Conservation (phyloP, 2,329 filamentous ascomycete genomes). For the Fusarium drepaniforme region DNA sequence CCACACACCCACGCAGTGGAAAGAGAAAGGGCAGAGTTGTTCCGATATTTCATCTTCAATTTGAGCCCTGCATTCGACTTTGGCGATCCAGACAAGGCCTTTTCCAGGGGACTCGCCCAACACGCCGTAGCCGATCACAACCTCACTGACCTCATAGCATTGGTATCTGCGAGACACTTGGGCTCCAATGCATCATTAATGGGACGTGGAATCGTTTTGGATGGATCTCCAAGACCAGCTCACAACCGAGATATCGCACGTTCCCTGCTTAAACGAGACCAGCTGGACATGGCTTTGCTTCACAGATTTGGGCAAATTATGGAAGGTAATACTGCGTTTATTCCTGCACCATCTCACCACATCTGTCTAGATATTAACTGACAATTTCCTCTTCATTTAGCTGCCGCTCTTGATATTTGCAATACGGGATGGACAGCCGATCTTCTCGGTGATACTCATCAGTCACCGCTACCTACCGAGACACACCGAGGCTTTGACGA, state of each 20-base stretch:
- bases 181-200: background rate
- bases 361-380: background rate
- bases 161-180: background rate
- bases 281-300: background rate
- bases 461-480: background rate
- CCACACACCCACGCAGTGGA: background rate
- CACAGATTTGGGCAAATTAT: background rate
- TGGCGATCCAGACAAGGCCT: background rate
- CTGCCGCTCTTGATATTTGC: background rate
- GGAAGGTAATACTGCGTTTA: background rate
- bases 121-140: background rate
- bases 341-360: background rate
- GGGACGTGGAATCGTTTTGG: background rate
- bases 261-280: background rate
- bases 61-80: background rate
- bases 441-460: background rate
- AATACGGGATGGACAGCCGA: background rate
- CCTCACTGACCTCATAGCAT: background rate
- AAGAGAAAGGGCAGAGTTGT: background rate
- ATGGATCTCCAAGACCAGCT: background rate
- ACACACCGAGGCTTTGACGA: background rate
- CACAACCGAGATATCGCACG: background rate
- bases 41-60: background rate
- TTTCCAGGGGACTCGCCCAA: background rate
- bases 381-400: background rate